Evolutionary conservation across 768 basidiomycete species (phyloP), one percentile per base, ranked within the genome.

Genomic region (Boletus patriciae): DNA sequence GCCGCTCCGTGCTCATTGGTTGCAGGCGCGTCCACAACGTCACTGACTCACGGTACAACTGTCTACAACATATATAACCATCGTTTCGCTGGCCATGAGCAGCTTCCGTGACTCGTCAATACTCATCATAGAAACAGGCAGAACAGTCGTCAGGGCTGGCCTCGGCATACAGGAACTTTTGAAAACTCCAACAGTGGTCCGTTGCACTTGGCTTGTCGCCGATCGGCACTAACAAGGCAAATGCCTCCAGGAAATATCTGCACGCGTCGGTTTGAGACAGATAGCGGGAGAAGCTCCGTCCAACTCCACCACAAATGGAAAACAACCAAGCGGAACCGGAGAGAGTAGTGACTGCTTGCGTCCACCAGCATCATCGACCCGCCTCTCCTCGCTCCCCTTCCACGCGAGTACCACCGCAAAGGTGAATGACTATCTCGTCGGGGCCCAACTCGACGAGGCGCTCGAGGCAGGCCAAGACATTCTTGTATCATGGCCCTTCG

Each of bases 401-500:
- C 71, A 76, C 46, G 58, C 70, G 27, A 72, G 65, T 51, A 59
- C 77, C n/a, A 73, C 74, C 58, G 80, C 80, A 37, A 78, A 81
- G 46, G 84, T 87, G 19, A 84, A 84, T 38, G 90, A 92, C 64
- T 95, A 94, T 70, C 79, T 95, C 16, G 92, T 94, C 54, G 93
- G 93, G 2, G 57, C 80, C 4, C 85, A 85, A 53, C 79, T 95
- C 1, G 91, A 94, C 63, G 90, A 93, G 58, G 92, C 91, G 3
- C 74, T 92, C 11, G 82, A 81, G 3, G 80, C 83, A 3, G 89
- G 85, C 4, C 86, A 91, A 55, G 88, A 92, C 49, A 68, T 95
- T 18, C 73, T 81, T 7, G 70, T 93, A 11, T 92, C 84, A 31
- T 92, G 90, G 89, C 94, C 94, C 3, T 90, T 95, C 65, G 81